Evolutionary conservation across 352 stramenopile genomes (phyloP).

Genomic region (Pythium volutum): DNA sequence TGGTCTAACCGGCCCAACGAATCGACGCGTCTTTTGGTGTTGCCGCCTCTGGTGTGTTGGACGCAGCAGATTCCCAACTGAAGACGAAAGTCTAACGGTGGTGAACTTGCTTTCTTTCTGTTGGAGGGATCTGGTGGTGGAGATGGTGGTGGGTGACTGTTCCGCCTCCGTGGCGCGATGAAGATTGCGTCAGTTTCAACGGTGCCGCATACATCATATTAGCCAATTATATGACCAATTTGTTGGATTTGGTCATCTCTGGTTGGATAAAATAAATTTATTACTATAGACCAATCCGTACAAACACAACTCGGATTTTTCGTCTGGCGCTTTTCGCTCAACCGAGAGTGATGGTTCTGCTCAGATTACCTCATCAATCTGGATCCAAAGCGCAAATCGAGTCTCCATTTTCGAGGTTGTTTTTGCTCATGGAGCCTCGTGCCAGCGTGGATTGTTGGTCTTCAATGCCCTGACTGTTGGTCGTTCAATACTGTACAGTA

Average conservation of each 20-base stretch:
- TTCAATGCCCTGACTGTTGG: no score
- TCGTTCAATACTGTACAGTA: no score
- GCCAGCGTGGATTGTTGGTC: no score
- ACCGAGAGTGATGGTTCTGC: neutral
- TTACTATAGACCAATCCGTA: neutral
- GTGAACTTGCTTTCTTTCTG: neutral
- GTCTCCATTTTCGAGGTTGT: no score
- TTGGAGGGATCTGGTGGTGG: neutral
- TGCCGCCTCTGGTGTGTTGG: neutral
- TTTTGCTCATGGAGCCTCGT: no score
- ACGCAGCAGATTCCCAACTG: constrained; percentile 8
- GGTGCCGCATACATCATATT: neutral
- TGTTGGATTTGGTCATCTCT: neutral
- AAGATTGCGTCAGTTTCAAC: constrained; percentile 2
- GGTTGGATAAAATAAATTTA: neutral
- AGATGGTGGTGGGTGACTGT: neutral
- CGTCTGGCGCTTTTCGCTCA: no score
- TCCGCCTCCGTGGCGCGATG: neutral
- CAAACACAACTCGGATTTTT: no score
- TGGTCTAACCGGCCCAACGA: neutral
- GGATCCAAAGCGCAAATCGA: no score
- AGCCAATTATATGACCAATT: neutral
- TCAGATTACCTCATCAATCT: constrained; percentile 1
- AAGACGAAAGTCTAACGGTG: neutral
- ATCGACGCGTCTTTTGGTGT: neutral